Evolutionary conservation across 2,329 filamentous ascomycete species (phyloP), one percentile per base, ranked within the genome.

Genomic region (Colletotrichum viniferum): DNA sequence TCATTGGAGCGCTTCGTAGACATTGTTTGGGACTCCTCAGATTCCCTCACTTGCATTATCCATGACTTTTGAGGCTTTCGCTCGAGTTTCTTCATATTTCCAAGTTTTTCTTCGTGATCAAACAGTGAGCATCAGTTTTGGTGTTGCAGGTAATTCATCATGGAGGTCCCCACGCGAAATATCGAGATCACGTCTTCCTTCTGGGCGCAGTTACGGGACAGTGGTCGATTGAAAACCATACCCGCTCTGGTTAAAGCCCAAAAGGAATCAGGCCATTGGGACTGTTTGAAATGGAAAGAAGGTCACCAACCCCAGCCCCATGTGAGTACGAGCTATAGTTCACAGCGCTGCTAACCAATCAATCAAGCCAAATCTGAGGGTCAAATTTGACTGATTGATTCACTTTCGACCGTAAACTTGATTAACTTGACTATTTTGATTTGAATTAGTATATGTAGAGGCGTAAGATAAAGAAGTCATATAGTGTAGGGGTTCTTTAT

Each of bases 181-280:
- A 24, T 71, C 4, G 43, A 58, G 21, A 71, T 71, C 43, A 71
- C 69, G 0, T 71, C 69, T 10, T 61, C 69, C n/a, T 65, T 71
- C 32, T 71, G 69, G 69, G 56, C 18, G 26, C 24, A 58, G 14
- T 30, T 71, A 21, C 60, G 43, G 5, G 55, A 71, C 21, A 34
- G 30, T 30, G 36, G 38, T 2, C 60, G 32, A 7, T 56, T 28
- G 21, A 64, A 71, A 7, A 71, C 69, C 2, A 36, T 71, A 12
- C 69, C 69, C 7, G 69, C 69, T n/a, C 60, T 71, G 12, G 26
- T 71, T 12, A 64, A 71, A 36, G 69, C 61, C 4, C 69, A 71
- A 63, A 71, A 58, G 9, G 69, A 65, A 38, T 64, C 58, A 13
- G 69, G 69, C 8, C 69, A 71, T 3, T 71, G 69, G 69, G 69